These are phyloP conservation scores for Nemania abortiva DNA, from an alignment of 2,329 filamentous ascomycete species.

Conservation along the genomic window DNA sequence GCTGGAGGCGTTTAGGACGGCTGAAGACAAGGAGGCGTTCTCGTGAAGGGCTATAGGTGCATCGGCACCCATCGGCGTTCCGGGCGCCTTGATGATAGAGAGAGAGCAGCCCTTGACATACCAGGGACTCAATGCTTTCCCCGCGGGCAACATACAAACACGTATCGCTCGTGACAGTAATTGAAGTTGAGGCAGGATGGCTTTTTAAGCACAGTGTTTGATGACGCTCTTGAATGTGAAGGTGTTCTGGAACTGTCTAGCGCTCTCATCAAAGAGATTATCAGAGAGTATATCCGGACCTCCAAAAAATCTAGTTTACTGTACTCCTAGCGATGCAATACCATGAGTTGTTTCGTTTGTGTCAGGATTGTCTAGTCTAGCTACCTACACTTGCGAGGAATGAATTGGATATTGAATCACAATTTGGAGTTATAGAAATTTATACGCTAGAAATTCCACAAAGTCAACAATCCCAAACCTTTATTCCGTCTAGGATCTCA, in stretches of 20 bases:
- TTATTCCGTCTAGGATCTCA: no score
- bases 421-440: not conserved
- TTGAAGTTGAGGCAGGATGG: slow-evolving; percentile 9
- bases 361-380: not conserved
- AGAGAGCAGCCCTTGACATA: not conserved
- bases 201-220: slow-evolving; percentile 12
- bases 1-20: slow-evolving; percentile 1
- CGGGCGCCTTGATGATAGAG: slow-evolving; percentile 11
- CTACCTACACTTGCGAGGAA: not conserved
- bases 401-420: not conserved
- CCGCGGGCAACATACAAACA: slow-evolving; percentile 1
- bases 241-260: slow-evolving; percentile 15
- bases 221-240: slow-evolving; percentile 18
- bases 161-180: slow-evolving; percentile 8
- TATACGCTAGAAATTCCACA: not conserved
- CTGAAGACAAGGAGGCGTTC: slow-evolving; percentile 13
- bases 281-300: slow-evolving; percentile 10
- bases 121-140: slow-evolving; percentile 4
- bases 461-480: not conserved
- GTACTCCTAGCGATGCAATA: slow-evolving; percentile 31
- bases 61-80: slow-evolving; percentile 28
- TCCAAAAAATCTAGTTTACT: slow-evolving; percentile 11
- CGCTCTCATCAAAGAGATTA: slow-evolving; percentile 4
- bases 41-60: slow-evolving; percentile 20
- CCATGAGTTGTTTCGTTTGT: slow-evolving; percentile 1